These are phyloP conservation scores for Trichoderma semiorbis DNA, from an alignment of 2,329 filamentous ascomycete genomes.

Conservation along the genomic window DNA sequence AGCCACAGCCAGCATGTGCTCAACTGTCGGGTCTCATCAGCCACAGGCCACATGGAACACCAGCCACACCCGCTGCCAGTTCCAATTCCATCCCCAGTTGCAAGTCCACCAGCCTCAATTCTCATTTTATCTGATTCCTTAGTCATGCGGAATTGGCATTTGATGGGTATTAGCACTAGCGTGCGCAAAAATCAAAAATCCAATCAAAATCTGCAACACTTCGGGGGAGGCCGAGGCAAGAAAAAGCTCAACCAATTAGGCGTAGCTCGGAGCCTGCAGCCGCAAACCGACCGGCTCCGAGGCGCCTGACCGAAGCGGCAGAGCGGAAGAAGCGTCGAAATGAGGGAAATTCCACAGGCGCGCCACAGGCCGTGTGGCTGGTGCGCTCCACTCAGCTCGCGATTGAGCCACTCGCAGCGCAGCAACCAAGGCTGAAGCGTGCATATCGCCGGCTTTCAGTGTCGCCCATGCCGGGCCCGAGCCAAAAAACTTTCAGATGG, in stretches of 20 bases:
- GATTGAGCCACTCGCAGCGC: slow-evolving; percentile 16
- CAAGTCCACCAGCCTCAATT: neutral
- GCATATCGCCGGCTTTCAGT: slow-evolving; percentile 21
- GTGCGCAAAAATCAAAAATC: neutral
- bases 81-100: neutral
- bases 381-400: slow-evolving; percentile 6
- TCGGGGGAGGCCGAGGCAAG: neutral
- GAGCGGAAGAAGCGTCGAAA: slow-evolving; percentile 17
- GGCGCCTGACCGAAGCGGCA: slow-evolving; percentile 23
- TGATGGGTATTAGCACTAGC: neutral
- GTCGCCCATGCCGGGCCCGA: slow-evolving; percentile 21
- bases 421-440: slow-evolving; percentile 18
- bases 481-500: slow-evolving; percentile 17
- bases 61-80: neutral
- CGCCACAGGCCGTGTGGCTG: slow-evolving; percentile 24
- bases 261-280: slow-evolving; percentile 21
- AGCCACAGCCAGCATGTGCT: neutral
- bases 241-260: neutral
- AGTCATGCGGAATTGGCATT: neutral
- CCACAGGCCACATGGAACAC: neutral
- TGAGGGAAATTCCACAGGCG: slow-evolving; percentile 16
- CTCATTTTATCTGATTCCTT: neutral
- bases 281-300: slow-evolving; percentile 33
- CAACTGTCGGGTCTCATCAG: neutral
- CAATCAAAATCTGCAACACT: neutral